These are phyloP conservation scores for Saprolegnia diclina DNA, from an alignment of 352 stramenopile species.

Conservation along the genomic window DNA sequence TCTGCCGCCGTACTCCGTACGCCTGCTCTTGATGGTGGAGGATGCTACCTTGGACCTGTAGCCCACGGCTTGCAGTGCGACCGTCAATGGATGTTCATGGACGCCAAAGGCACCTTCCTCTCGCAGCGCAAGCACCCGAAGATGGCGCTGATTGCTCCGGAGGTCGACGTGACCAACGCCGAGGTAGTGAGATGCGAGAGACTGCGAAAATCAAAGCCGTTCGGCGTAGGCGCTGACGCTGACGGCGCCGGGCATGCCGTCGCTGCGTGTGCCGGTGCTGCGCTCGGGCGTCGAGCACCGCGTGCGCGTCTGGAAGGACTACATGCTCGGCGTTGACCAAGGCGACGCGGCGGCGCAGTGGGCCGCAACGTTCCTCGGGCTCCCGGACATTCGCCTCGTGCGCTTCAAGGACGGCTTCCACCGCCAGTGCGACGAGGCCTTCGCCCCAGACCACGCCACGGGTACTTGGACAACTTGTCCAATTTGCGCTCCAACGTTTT, in stretches of 20 bases:
- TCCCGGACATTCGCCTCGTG: constrained; percentile 43
- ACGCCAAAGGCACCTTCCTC: constrained; percentile 60
- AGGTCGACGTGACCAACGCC: constrained; percentile 41
- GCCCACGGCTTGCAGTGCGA: constrained; percentile 59
- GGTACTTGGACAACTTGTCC: constrained; percentile 26
- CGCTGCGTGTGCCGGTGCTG: constrained; percentile 53
- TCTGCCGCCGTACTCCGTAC: constrained; percentile 38
- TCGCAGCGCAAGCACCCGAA: constrained; percentile 59
- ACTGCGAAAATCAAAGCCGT: too few species aligned
- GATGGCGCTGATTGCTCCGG: constrained; percentile 56
- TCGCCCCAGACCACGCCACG: constrained; percentile 49
- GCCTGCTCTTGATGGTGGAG: background rate
- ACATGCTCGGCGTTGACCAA: constrained; percentile 53
- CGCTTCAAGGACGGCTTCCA: constrained; percentile 53
- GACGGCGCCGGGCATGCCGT: constrained; percentile 50
- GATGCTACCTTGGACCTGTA: constrained; percentile 7
- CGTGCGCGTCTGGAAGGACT: constrained; percentile 58
- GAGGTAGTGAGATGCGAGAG: too few species aligned
- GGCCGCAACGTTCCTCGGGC: constrained; percentile 50
- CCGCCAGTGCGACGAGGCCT: constrained; percentile 50
- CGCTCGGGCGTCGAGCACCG: constrained; percentile 31
- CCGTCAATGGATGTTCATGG: constrained; percentile 71
- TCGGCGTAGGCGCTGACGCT: constrained; percentile 41
- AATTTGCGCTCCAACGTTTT: background rate
- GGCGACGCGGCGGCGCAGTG: constrained; percentile 52